phyloP scores from a whole-genome alignment of 2,329 filamentous ascomycete genomes.

The Alternaria longipes region DNA sequence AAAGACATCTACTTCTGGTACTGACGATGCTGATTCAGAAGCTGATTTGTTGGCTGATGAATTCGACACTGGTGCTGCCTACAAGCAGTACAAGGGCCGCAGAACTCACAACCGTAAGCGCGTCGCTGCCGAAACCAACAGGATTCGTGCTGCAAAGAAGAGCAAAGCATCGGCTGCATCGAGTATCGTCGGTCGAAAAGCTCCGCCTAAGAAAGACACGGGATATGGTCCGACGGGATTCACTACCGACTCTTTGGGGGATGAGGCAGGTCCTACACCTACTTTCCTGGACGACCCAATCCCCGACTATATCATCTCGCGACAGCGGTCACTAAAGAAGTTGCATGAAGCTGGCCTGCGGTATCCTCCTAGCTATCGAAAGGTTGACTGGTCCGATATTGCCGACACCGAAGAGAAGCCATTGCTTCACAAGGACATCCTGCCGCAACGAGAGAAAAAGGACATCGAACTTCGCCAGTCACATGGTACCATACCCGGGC shows the following conservation, averaged over 20 bases:
- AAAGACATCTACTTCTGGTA: constrained; percentile 13
- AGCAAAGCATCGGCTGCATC: constrained; percentile 55
- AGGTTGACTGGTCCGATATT: constrained; percentile 78
- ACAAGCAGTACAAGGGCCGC: constrained; percentile 70
- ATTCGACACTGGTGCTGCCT: constrained; percentile 60
- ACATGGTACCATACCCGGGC: constrained; percentile 81
- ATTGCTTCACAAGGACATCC: constrained; percentile 66
- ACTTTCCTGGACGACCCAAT: constrained; percentile 67
- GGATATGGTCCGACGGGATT: constrained; percentile 22
- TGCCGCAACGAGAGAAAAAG: constrained; percentile 73
- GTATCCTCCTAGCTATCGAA: constrained; percentile 79
- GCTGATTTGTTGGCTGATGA: constrained; percentile 60
- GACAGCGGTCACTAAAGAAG: constrained; percentile 73
- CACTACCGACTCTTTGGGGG: constrained; percentile 32
- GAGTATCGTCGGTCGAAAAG: constrained; percentile 53
- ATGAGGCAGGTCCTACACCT: constrained; percentile 61
- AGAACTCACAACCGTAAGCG: constrained; percentile 64
- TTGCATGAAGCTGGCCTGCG: constrained; percentile 75
- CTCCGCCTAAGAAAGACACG: constrained; percentile 29
- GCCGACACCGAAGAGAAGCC: constrained; percentile 73
- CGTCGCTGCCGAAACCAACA: constrained; percentile 59
- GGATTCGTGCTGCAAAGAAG: constrained; percentile 58
- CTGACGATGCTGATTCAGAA: constrained; percentile 21
- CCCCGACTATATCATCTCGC: constrained; percentile 57
- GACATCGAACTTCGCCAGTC: constrained; percentile 80